Evolutionary conservation across 352 stramenopile genomes (phyloP), one percentile per base, ranked within the genome.

Genomic region (Pythium aquatile): DNA sequence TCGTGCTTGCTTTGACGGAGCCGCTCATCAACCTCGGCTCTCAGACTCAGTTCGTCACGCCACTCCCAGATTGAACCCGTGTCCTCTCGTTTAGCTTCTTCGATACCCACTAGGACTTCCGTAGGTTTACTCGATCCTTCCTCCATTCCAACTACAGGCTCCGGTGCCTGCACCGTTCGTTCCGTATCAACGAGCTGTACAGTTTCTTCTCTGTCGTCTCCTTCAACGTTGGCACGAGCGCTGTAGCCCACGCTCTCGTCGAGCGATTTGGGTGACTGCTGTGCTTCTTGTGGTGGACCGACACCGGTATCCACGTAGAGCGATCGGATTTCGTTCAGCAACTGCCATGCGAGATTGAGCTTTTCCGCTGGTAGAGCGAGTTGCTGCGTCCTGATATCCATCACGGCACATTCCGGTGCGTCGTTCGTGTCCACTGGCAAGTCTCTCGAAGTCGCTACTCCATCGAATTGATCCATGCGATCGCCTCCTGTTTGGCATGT

Each of bases 301-400:
- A 39, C 48, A 9, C 48, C 17, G 1, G 48, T 55, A n/a, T 56
- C 44, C 1, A 64, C 47, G 33, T 72, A 72, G 2, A 64, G 30
- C 14, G 17, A 48, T 63, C 72, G 69, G 46, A 83, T 78, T n/a
- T 83, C 75, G 9, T 44, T 67, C 33, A 83, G 65, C 33, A 83
- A 33, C 16, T 75, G 61, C 52, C 72, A 76, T 11, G 77, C 70
- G 7, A 77, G 39, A 30, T 80, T 63, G 11, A 83, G 70, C 40
- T 77, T 80, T 37, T 77, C 75, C 2, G 30, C 24, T 14, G 73
- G 59, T 14, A 76, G 30, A 26, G 32, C 54, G 11, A 26, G 14
- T 20, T 47, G 39, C 8, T 61, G 8, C 40, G 42, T 16, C 1
- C 6, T 46, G 2, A 7, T 5, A 13, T 51, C 37, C 13, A 10